phyloP scores from a whole-genome alignment of 139 green algal genomes.

The Auxenochlorella protothecoides region DNA sequence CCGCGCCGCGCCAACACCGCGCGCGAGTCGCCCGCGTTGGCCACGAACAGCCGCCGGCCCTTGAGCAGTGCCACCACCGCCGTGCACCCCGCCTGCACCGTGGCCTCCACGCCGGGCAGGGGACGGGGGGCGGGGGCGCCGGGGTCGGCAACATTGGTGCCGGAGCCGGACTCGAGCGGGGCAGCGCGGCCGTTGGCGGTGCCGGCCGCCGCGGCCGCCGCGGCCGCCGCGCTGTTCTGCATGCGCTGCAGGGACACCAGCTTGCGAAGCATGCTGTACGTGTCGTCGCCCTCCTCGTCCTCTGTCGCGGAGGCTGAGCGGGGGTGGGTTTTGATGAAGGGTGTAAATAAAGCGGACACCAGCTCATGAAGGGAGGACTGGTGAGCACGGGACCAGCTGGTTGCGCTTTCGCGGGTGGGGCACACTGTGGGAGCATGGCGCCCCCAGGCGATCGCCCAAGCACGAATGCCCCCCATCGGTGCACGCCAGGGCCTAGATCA shows the following conservation, averaged over 20 bases:
- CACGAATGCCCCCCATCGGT: too few species aligned
- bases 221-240: background rate
- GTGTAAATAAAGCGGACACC: too few species aligned
- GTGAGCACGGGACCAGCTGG: too few species aligned
- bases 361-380: too few species aligned
- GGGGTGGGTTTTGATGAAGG: too few species aligned
- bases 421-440: too few species aligned
- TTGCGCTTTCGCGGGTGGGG: too few species aligned
- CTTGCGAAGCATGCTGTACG: slow-evolving; percentile 23
- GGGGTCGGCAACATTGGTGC: slow-evolving; percentile 1
- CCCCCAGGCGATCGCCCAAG: too few species aligned
- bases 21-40: slow-evolving; percentile 82
- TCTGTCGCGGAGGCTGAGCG: background rate
- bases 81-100: slow-evolving; percentile 63
- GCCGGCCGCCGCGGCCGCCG: background rate
- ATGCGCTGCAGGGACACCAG: slow-evolving; percentile 27
- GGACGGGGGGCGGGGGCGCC: background rate
- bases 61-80: slow-evolving; percentile 76
- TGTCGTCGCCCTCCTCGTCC: slow-evolving; percentile 8
- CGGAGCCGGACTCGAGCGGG: background rate
- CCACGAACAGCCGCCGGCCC: slow-evolving; percentile 63
- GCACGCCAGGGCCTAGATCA: background rate
- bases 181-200: slow-evolving; percentile 1
- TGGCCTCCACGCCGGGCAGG: background rate
- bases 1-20: slow-evolving; percentile 60